phyloP scores from a whole-genome alignment of 2,329 filamentous ascomycete genomes.

The Colletotrichum tabaci region DNA sequence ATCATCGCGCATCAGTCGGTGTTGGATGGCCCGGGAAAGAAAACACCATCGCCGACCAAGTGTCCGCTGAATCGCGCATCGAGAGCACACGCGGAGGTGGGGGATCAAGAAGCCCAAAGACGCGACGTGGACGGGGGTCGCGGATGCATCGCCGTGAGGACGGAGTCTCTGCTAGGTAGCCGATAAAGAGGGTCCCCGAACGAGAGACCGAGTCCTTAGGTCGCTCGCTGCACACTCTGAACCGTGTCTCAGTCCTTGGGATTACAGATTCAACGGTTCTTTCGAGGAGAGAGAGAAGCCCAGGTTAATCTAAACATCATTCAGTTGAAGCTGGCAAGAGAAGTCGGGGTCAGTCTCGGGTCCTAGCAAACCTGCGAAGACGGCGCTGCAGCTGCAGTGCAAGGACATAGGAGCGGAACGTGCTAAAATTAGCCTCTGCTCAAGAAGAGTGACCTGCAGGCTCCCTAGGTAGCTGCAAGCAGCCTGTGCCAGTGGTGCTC shows the following conservation, averaged over 20 bases:
- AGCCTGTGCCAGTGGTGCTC: constrained; percentile 17
- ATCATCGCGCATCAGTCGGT: constrained; percentile 34
- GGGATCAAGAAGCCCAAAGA: constrained; percentile 7
- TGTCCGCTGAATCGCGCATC: constrained; percentile 19
- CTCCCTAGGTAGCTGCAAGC: constrained; percentile 22
- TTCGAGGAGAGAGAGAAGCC: constrained; percentile 28
- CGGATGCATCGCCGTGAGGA: constrained; percentile 13
- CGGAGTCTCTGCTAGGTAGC: background rate
- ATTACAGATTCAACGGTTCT: constrained; percentile 14
- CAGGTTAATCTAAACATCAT: constrained; percentile 29
- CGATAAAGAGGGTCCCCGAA: background rate
- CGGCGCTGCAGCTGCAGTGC: background rate
- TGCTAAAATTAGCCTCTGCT: constrained; percentile 37
- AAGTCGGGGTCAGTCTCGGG: constrained; percentile 19
- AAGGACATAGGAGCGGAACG: background rate
- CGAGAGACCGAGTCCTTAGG: background rate
- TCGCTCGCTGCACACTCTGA: background rate
- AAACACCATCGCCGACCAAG: constrained; percentile 29
- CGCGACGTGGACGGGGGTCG: constrained; percentile 24
- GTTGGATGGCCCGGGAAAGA: constrained; percentile 8
- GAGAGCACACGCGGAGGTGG: constrained; percentile 16
- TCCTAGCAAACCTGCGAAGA: constrained; percentile 8
- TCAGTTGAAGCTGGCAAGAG: constrained; percentile 6
- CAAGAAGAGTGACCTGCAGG: background rate
- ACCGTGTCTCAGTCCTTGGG: constrained; percentile 2